Conservation (phyloP, 345 rosid genomes). For the Carallia pectinifolia region DNA sequence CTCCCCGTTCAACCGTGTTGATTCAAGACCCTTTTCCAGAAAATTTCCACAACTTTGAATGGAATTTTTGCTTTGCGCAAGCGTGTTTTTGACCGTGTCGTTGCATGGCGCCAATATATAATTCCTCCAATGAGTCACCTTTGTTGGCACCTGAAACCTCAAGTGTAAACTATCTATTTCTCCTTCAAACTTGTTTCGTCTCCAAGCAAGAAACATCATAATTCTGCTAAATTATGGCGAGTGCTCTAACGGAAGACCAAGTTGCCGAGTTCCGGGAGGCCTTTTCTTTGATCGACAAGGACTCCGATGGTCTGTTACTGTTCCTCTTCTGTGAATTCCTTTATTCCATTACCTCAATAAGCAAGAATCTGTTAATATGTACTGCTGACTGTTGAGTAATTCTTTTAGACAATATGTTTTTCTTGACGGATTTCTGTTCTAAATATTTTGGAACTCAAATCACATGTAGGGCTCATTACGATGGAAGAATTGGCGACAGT, state of each 20-base stretch:
- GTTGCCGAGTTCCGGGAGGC: conserved; percentile 54
- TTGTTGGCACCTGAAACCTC: too few relatives aligned
- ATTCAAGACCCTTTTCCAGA: conserved; percentile 6
- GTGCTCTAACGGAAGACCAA: conserved; percentile 43
- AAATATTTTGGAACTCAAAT: too few relatives aligned
- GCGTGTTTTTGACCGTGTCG: too few relatives aligned
- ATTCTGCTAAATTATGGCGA: conserved; percentile 31
- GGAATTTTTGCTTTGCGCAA: not conserved
- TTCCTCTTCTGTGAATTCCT: not conserved
- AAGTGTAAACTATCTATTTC: not conserved
- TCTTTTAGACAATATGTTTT: not conserved
- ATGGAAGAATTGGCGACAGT: conserved; percentile 40
- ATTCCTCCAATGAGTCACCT: too few relatives aligned
- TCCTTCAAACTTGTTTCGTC: not conserved
- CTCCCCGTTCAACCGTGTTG: not conserved
- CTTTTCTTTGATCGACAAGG: conserved; percentile 51
- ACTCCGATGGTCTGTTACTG: conserved; percentile 41
- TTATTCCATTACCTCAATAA: too few relatives aligned
- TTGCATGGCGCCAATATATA: too few relatives aligned
- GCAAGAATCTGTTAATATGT: not conserved
- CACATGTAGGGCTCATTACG: conserved; percentile 41
- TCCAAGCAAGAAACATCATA: not conserved
- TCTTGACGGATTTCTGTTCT: not conserved
- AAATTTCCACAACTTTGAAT: conserved; percentile 12
- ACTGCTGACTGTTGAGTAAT: too few relatives aligned